Evolutionary conservation across 495 filamentous ascomycete species (phyloP).

Genomic region (Aspergillus kassunensis): DNA sequence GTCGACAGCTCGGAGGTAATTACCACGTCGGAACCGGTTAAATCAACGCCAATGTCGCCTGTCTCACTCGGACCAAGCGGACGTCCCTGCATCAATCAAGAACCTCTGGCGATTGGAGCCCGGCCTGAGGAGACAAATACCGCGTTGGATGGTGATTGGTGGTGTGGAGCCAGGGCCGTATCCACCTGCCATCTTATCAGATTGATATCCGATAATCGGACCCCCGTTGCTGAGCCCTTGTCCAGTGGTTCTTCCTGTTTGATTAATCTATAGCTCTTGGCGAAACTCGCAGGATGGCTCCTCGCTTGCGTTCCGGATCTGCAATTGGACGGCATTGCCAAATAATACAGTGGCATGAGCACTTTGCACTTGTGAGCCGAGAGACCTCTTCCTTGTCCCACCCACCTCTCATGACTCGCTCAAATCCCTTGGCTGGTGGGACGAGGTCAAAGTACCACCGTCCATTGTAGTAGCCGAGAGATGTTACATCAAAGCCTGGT

Average conservation of each 20-base stretch:
- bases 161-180: not conserved
- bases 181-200: constrained; percentile 20
- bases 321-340: not conserved
- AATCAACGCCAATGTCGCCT: constrained; percentile 1
- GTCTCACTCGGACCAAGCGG: constrained; percentile 3
- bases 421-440: constrained; percentile 5
- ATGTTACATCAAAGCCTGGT: not conserved
- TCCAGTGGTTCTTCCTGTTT: constrained; percentile 9
- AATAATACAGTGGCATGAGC: not conserved
- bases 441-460: not conserved
- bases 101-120: not conserved
- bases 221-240: not conserved
- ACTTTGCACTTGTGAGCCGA: not conserved
- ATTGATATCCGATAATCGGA: constrained; percentile 11
- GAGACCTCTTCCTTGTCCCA: not conserved
- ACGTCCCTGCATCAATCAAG: not conserved
- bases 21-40: not conserved
- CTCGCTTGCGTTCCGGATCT: not conserved
- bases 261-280: constrained; percentile 16
- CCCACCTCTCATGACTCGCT: not conserved
- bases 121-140: not conserved
- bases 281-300: not conserved
- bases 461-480: not conserved
- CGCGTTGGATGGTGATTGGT: not conserved
- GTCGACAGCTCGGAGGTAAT: not conserved